These are phyloP conservation scores for Pseudocercospora musae DNA, from an alignment of 2,329 filamentous ascomycete genomes.

Conservation along the genomic window DNA sequence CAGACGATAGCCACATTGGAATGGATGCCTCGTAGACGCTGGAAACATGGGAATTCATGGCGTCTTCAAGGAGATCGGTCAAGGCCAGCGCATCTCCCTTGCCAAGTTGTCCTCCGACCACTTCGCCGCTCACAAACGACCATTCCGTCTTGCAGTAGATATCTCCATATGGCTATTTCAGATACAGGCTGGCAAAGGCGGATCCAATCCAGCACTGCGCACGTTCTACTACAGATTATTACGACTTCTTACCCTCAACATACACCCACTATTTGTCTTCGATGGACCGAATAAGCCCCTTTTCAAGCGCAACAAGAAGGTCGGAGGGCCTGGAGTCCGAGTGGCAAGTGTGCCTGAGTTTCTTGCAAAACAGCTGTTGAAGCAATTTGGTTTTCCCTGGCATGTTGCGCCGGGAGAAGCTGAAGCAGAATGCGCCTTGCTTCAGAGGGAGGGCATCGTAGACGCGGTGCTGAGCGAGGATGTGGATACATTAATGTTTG, in stretches of 20 bases:
- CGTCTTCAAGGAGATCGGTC: slow-evolving; percentile 85
- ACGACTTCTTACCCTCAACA: slow-evolving; percentile 69
- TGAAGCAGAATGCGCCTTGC: slow-evolving; percentile 87
- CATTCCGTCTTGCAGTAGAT: slow-evolving; percentile 85
- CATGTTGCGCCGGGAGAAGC: slow-evolving; percentile 92
- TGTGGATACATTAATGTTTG: slow-evolving; percentile 62
- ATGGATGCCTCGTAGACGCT: not conserved
- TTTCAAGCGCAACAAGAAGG: slow-evolving; percentile 82
- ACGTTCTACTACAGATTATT: slow-evolving; percentile 90
- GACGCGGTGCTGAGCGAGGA: slow-evolving; percentile 95
- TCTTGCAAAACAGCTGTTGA: slow-evolving; percentile 78
- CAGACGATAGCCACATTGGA: not conserved
- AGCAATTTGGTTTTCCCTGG: slow-evolving; percentile 76
- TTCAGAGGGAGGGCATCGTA: slow-evolving; percentile 78
- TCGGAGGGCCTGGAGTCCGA: slow-evolving; percentile 55
- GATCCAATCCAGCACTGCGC: slow-evolving; percentile 82
- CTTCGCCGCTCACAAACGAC: slow-evolving; percentile 65
- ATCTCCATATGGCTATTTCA: slow-evolving; percentile 98
- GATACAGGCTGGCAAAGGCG: slow-evolving; percentile 77
- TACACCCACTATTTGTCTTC: slow-evolving; percentile 86
- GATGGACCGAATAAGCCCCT: slow-evolving; percentile 80
- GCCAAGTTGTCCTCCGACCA: slow-evolving; percentile 78
- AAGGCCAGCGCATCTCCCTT: slow-evolving; percentile 74
- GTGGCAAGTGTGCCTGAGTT: slow-evolving; percentile 67
- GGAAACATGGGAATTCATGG: slow-evolving; percentile 46